Conservation (phyloP, 2,329 filamentous ascomycete genomes). For the Mycosphaerella sp. region DNA sequence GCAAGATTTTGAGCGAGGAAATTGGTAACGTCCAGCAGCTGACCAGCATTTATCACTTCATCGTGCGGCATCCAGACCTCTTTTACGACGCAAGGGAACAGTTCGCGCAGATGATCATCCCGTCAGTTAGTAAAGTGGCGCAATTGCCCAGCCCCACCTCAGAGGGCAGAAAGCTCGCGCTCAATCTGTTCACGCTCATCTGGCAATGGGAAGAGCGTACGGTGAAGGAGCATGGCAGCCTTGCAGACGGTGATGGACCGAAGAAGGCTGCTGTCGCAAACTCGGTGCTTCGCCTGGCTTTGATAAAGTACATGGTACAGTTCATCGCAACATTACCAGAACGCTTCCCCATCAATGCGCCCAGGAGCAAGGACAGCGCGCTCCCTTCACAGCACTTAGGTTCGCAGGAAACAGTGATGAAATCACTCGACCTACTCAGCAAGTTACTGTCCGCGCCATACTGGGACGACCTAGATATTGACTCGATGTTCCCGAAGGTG, state of each 20-base stretch:
- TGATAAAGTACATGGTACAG: slow-evolving; percentile 91
- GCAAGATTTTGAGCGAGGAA: slow-evolving; percentile 88
- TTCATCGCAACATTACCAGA: slow-evolving; percentile 90
- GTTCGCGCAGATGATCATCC: slow-evolving; percentile 82
- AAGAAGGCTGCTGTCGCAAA: slow-evolving; percentile 37
- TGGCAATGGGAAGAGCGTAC: slow-evolving; percentile 89
- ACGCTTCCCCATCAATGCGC: slow-evolving; percentile 65
- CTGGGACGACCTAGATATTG: slow-evolving; percentile 88
- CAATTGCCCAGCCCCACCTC: slow-evolving; percentile 75
- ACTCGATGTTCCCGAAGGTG: slow-evolving; percentile 75
- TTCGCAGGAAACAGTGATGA: slow-evolving; percentile 70
- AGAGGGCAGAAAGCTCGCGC: slow-evolving; percentile 83
- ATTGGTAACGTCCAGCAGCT: slow-evolving; percentile 92
- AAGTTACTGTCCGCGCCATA: slow-evolving; percentile 80
- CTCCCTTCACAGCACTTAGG: slow-evolving; percentile 41
- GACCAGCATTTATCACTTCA: slow-evolving; percentile 94
- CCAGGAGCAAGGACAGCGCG: slow-evolving; percentile 52
- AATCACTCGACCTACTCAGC: slow-evolving; percentile 72
- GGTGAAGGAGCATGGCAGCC: slow-evolving; percentile 53
- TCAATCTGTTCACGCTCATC: slow-evolving; percentile 85
- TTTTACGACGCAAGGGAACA: slow-evolving; percentile 95
- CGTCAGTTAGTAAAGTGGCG: slow-evolving; percentile 81
- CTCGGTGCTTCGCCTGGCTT: slow-evolving; percentile 61
- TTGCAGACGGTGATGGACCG: slow-evolving; percentile 25
- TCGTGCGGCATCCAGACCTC: slow-evolving; percentile 83